Percentiles rank a stretch among this genome's conserved stretches.
Evolutionary conservation across 306 rosid species (phyloP).

Genomic region (Arachis stenosperma): DNA sequence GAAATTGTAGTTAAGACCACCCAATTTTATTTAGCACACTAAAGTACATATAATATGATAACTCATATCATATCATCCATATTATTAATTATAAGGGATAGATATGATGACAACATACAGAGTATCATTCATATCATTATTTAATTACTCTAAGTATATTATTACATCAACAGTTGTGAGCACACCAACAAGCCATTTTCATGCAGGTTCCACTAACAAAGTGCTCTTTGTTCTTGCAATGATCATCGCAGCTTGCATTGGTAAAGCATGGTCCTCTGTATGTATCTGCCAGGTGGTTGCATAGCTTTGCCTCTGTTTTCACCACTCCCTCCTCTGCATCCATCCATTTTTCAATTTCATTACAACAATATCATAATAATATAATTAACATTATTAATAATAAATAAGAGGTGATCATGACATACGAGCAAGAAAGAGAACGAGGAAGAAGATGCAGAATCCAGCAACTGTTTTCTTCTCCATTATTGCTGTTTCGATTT

Average conservation of each 20-base stretch:
- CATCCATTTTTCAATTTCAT: no score
- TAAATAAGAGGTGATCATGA: neutral
- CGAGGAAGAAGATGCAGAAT: neutral
- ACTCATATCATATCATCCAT: no score
- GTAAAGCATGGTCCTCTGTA: constrained; percentile 33
- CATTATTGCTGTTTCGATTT: neutral
- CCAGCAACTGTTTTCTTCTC: constrained; percentile 12
- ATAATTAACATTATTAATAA: neutral
- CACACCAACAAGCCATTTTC: constrained; percentile 23
- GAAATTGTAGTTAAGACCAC: no score
- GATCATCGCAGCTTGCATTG: constrained; percentile 12
- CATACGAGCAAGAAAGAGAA: constrained; percentile 11
- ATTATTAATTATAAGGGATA: no score
- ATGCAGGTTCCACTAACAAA: constrained; percentile 27
- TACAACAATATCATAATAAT: no score
- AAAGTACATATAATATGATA: no score
- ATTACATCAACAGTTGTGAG: neutral
- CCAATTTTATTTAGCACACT: no score
- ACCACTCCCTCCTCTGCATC: constrained; percentile 30
- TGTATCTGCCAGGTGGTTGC: constrained; percentile 33
- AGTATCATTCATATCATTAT: no score
- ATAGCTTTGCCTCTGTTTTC: constrained; percentile 30
- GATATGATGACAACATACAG: no score
- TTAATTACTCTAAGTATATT: no score
- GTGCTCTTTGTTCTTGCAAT: constrained; percentile 36